These are phyloP conservation scores for Suillus subalutaceus DNA, from an alignment of 768 basidiomycete species.

Conservation along the genomic window DNA sequence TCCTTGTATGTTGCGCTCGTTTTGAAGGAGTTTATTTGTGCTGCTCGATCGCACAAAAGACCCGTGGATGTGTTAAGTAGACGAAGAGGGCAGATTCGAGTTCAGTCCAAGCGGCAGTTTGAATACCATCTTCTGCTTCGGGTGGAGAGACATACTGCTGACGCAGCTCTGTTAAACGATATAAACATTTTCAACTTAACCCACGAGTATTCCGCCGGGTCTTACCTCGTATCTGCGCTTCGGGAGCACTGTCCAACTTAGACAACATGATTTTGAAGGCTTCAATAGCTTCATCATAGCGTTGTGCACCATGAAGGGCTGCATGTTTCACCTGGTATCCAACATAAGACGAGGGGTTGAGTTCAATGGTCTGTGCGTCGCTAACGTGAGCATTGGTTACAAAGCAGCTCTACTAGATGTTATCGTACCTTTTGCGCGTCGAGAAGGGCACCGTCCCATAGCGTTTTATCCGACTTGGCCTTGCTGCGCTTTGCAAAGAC, in stretches of 20 bases:
- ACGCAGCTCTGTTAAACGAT: neutral
- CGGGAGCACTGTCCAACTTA: neutral
- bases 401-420: neutral
- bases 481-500: neutral
- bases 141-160: neutral
- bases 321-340: neutral
- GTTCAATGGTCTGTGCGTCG: neutral
- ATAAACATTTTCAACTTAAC: neutral
- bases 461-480: neutral
- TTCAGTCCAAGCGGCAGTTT: neutral
- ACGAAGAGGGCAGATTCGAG: neutral
- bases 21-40: neutral
- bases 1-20: neutral
- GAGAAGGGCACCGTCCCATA: neutral
- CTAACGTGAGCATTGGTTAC: neutral
- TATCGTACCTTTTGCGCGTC: neutral
- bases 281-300: no score
- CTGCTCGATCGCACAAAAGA: neutral
- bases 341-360: neutral
- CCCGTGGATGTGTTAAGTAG: neutral
- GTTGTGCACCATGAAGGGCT: neutral
- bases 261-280: neutral
- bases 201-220: neutral
- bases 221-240: slow-evolving; percentile 1
- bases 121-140: neutral